phyloP scores from a whole-genome alignment of 108 stramenopile species.

The Cylindrotheca fusiformis region DNA sequence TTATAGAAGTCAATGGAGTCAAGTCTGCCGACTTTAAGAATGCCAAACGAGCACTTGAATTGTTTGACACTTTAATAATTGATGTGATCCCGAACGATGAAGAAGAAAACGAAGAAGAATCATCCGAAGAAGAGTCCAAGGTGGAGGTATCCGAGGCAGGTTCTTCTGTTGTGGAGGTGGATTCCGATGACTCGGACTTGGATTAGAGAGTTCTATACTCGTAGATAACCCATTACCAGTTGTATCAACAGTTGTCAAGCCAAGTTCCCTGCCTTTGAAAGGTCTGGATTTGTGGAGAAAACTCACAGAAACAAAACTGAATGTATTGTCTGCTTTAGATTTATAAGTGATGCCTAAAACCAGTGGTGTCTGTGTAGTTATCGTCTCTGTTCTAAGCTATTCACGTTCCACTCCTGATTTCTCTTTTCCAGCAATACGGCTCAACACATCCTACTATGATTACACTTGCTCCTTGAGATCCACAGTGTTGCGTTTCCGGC shows the following conservation, averaged over 20 bases:
- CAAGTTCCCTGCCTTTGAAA: neutral
- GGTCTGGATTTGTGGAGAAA: neutral
- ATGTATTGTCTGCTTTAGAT: no score
- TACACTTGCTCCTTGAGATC: no score
- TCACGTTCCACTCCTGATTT: no score
- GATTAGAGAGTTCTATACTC: neutral
- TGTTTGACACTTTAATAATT: slow-evolving; percentile 28
- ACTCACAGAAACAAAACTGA: no score
- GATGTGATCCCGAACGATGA: slow-evolving; percentile 21
- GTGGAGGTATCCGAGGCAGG: neutral
- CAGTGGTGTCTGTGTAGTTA: no score
- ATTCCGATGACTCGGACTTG: slow-evolving; percentile 9
- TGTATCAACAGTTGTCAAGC: neutral
- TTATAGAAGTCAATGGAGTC: slow-evolving; percentile 34
- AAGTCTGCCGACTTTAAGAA: slow-evolving; percentile 25
- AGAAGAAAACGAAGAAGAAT: slow-evolving; percentile 6
- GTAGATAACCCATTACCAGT: neutral
- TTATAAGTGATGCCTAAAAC: no score
- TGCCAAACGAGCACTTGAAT: slow-evolving; percentile 16
- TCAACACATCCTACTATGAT: no score
- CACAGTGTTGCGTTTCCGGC: no score
- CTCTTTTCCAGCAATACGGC: no score
- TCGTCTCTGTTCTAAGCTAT: no score
- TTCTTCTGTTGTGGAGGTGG: no score
- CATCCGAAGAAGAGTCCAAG: slow-evolving; percentile 5